These are phyloP conservation scores for Atkinsonella texensis DNA, from an alignment of 2,329 filamentous ascomycete genomes.

Conservation along the genomic window DNA sequence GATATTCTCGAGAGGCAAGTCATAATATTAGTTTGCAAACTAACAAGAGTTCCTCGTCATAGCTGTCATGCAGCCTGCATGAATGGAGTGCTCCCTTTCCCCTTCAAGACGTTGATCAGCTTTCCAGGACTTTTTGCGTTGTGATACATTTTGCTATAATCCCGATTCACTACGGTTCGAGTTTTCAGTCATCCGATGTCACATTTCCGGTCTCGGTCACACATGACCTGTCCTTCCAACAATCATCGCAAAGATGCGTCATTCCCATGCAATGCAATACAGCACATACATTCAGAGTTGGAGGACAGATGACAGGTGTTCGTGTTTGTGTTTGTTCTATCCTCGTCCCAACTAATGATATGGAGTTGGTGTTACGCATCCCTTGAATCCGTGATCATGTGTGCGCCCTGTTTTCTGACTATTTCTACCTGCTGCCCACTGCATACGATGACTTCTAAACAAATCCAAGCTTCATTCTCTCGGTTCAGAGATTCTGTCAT, in stretches of 20 bases:
- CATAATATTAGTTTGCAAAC: conserved; percentile 5
- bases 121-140: background rate
- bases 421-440: background rate
- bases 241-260: background rate
- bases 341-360: background rate
- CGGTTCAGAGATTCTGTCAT: too few relatives aligned
- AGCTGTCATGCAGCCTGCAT: too few relatives aligned
- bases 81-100: background rate
- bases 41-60: too few relatives aligned
- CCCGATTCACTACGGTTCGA: background rate
- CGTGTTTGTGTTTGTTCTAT: background rate
- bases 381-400: background rate
- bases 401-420: background rate
- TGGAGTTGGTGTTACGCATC: background rate
- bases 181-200: background rate
- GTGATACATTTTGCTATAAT: background rate
- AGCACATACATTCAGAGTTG: too few relatives aligned
- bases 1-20: conserved; percentile 31
- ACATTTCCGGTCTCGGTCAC: background rate
- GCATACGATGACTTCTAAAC: background rate
- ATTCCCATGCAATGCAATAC: background rate
- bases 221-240: background rate
- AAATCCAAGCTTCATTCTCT: background rate
- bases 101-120: background rate
- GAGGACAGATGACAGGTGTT: background rate